Evolutionary conservation across 345 rosid genomes (phyloP).

Genomic region (Lenwebbia sp.): DNA sequence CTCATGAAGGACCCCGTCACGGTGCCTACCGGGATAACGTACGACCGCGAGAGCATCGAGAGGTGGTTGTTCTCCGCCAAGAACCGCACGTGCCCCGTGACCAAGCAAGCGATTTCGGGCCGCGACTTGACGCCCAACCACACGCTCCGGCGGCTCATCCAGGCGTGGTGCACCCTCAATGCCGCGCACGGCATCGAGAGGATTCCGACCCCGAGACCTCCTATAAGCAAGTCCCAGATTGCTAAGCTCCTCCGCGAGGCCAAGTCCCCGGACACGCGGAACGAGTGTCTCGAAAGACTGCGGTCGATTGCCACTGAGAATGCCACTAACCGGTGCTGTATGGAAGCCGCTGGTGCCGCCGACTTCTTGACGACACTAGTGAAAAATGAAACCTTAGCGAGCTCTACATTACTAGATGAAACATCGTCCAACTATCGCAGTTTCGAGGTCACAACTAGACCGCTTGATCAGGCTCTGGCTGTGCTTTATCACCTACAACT

Average conservation of each 20-base stretch:
- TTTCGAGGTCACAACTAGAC: constrained; percentile 7
- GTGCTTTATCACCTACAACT: constrained; percentile 49
- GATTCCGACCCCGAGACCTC: constrained; percentile 78
- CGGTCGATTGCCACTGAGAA: constrained; percentile 45
- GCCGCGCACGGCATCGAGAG: constrained; percentile 65
- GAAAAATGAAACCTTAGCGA: neutral
- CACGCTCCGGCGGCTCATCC: constrained; percentile 71
- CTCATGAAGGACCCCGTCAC: constrained; percentile 12
- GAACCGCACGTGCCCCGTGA: constrained; percentile 12
- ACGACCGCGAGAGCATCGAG: constrained; percentile 6
- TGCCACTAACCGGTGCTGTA: constrained; percentile 47
- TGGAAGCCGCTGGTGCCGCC: constrained; percentile 61
- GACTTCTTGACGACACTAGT: constrained; percentile 22
- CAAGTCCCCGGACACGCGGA: constrained; percentile 26
- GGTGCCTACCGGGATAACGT: constrained; percentile 4
- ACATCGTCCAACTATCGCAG: constrained; percentile 8
- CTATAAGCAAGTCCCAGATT: constrained; percentile 42
- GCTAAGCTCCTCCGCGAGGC: constrained; percentile 42
- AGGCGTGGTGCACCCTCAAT: constrained; percentile 80
- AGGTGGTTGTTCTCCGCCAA: neutral
- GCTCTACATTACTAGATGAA: too few relatives aligned
- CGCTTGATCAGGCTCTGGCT: constrained; percentile 50
- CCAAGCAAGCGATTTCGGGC: constrained; percentile 42
- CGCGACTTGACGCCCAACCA: constrained; percentile 64
- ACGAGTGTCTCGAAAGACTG: constrained; percentile 38